These are phyloP conservation scores for Solanum chacoense DNA, from an alignment of 305 asterid species.

Conservation along the genomic window DNA sequence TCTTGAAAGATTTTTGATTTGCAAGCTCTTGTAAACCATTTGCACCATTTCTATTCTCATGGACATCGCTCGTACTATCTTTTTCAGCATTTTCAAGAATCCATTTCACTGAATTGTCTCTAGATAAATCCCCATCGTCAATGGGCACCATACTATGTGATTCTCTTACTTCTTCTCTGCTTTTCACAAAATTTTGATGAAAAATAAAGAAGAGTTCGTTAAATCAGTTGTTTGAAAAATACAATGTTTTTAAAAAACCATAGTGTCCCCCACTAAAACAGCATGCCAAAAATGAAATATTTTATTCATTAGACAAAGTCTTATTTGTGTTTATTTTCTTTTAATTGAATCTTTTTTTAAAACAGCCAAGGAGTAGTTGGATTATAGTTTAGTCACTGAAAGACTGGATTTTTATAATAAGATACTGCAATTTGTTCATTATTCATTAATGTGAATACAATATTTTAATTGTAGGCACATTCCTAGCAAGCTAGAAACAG, in stretches of 20 bases:
- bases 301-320: not conserved
- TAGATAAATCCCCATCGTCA: slow-evolving; percentile 1
- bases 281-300: not conserved
- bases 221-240: not conserved
- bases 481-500: slow-evolving; percentile 1
- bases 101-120: slow-evolving; percentile 34
- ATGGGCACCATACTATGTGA: not conserved
- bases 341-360: not conserved
- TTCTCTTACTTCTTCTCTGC: not conserved
- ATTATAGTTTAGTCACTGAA: not conserved
- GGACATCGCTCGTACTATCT: slow-evolving; percentile 20
- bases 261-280: not conserved
- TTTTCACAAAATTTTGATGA: not conserved
- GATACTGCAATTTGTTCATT: not conserved
- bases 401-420: not conserved
- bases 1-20: not conserved
- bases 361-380: not conserved
- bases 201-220: not conserved
- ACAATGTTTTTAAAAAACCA: not conserved
- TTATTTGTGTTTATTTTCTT: not conserved
- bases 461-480: not conserved
- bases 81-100: slow-evolving; percentile 40
- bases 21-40: not conserved
- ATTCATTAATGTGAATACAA: not conserved
- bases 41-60: slow-evolving; percentile 15